A percentile compares a stretch with the other conserved stretches of the same genome.
phyloP scores from a whole-genome alignment of 2,329 filamentous ascomycete species.

The Stagonosporopsis rhizophila region DNA sequence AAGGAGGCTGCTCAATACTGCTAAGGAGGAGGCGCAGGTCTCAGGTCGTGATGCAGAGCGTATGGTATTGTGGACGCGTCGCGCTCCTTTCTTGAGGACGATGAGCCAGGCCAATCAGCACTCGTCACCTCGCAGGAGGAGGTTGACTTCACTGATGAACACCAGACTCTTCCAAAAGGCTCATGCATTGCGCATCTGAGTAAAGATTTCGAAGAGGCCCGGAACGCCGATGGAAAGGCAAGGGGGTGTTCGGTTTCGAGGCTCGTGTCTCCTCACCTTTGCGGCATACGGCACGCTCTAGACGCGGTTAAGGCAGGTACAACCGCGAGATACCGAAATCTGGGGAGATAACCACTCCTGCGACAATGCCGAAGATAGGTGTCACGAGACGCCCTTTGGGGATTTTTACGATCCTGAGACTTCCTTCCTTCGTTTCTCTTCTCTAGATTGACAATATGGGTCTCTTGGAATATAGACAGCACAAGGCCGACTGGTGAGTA shows the following conservation, averaged over 20 bases:
- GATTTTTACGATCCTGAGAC: not conserved
- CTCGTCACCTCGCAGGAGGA: not conserved
- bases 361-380: slow-evolving; percentile 24
- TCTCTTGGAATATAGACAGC: slow-evolving; percentile 72
- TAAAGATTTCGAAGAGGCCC: not conserved
- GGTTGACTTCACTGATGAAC: slow-evolving; percentile 1
- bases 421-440: slow-evolving; percentile 3
- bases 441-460: slow-evolving; percentile 53
- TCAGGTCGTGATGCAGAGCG: slow-evolving; percentile 2
- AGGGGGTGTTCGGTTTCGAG: not conserved
- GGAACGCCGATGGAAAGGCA: not conserved
- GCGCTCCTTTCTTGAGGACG: not conserved
- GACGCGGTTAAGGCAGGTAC: slow-evolving; percentile 20
- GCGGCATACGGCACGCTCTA: slow-evolving; percentile 13
- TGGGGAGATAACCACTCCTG: slow-evolving; percentile 16
- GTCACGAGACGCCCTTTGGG: slow-evolving; percentile 10
- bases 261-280: slow-evolving; percentile 18
- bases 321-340: slow-evolving; percentile 17
- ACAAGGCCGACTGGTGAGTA: slow-evolving; percentile 73
- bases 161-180: not conserved
- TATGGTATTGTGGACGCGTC: slow-evolving; percentile 2
- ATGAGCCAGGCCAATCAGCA: not conserved
- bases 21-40: slow-evolving; percentile 9
- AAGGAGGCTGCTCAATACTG: not conserved
- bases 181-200: not conserved